Conservation (phyloP, 164 flowering plant genomes). For the Chimonanthus praecox region DNA sequence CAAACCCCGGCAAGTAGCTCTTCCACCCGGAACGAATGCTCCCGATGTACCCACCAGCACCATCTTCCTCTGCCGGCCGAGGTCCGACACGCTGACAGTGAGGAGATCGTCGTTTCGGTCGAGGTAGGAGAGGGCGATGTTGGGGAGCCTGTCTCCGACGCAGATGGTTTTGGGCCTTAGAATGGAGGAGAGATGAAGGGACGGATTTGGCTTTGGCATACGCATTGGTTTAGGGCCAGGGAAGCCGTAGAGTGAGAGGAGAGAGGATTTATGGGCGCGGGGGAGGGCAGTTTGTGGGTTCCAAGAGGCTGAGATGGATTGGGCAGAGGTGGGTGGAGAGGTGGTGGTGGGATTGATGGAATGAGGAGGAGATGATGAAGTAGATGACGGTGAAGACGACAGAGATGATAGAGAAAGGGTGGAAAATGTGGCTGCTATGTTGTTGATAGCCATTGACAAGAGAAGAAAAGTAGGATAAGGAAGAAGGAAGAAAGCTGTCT, state of each 20-base stretch:
- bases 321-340: slow-evolving; percentile 1
- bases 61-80: slow-evolving; percentile 16
- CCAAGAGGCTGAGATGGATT: slow-evolving; percentile 19
- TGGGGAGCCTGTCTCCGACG: slow-evolving; percentile 16
- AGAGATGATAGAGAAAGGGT: slow-evolving; percentile 4
- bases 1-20: background rate
- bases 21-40: slow-evolving; percentile 13
- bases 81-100: slow-evolving; percentile 4
- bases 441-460: slow-evolving; percentile 21
- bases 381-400: background rate
- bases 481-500: background rate
- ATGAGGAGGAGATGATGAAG: background rate
- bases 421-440: slow-evolving; percentile 28
- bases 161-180: background rate
- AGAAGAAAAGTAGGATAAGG: background rate
- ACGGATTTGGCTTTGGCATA: background rate
- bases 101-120: slow-evolving; percentile 14
- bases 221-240: slow-evolving; percentile 17
- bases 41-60: slow-evolving; percentile 18
- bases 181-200: slow-evolving; percentile 1
- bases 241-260: slow-evolving; percentile 16
- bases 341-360: background rate
- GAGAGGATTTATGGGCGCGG: slow-evolving; percentile 13
- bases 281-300: slow-evolving; percentile 20
- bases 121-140: slow-evolving; percentile 14